Evolutionary conservation across 2,329 filamentous ascomycete species (phyloP), one percentile per base, ranked within the genome.

Genomic region (Zarea fungicola): DNA sequence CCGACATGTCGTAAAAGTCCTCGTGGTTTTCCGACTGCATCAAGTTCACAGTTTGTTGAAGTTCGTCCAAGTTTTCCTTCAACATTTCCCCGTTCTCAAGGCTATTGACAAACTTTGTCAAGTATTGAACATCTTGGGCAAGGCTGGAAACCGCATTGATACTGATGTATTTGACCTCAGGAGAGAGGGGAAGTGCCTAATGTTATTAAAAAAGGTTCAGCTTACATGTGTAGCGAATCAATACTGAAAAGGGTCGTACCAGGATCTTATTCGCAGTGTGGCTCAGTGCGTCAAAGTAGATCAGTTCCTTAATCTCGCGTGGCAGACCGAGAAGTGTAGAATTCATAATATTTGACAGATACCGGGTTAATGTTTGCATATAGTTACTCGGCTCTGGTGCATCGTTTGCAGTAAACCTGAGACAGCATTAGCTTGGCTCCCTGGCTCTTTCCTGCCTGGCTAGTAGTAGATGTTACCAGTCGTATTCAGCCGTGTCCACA

Each of bases 401-500:
- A 21, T 81, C 71, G 6, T 75, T 80, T 4, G 77, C 73, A 2
- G 75, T 68, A 55, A 70, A 74, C 75, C 75, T 77, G 39, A 18
- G 16, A 51, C 50, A 37, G 13, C 35, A 34, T 60, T 50, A 64
- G 58, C 49, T 40, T 46, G 35, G 19, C 14, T 22, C n/a, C n/a
- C n/a, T n/a, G n/a, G n/a, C n/a, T n/a, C n/a, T n/a, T n/a, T n/a
- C n/a, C n/a, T n/a, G n/a, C n/a, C n/a, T n/a, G n/a, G n/a, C n/a
- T 3, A 39, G 35, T 14, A 36, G 10, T 6, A 16, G 3, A 25
- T 55, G 69, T 48, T 69, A 83, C 85, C 93, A 99, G 65, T 97
- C 89, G 63, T 99, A 99, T 68, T 99, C 93, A 26, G 93, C 92
- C 0, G 91, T 97, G 59, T 96, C 92, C 48, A 99, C 87, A 10